Percentiles rank a stretch among this genome's conserved stretches.
These are phyloP conservation scores for Coniochaeta pulveracea DNA, from an alignment of 2,329 filamentous ascomycete genomes.

Conservation along the genomic window DNA sequence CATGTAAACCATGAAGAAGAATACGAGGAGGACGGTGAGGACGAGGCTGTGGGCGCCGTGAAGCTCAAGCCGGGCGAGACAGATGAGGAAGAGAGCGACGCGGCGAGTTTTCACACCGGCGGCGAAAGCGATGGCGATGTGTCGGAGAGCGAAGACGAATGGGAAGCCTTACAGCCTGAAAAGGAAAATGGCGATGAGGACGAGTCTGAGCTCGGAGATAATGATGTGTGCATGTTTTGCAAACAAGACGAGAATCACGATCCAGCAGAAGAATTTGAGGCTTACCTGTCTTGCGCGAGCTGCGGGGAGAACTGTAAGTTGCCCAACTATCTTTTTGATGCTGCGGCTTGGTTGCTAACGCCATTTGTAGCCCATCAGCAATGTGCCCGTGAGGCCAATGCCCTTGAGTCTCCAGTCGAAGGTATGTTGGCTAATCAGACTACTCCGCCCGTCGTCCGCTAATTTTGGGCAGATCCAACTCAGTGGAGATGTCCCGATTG, in stretches of 20 bases:
- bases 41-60: constrained; percentile 45
- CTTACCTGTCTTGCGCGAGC: constrained; percentile 62
- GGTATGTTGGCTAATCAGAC: constrained; percentile 39
- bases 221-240: constrained; percentile 57
- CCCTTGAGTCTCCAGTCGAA: constrained; percentile 47
- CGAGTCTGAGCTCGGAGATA: constrained; percentile 38
- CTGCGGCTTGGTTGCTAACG: constrained; percentile 14
- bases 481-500: constrained; percentile 44
- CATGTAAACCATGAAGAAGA: constrained; percentile 3
- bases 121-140: constrained; percentile 17
- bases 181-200: constrained; percentile 39
- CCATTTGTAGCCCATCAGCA: constrained; percentile 68
- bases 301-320: constrained; percentile 77
- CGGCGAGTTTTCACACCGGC: constrained; percentile 11
- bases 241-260: constrained; percentile 73
- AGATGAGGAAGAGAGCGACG: constrained; percentile 29
- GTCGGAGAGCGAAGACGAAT: constrained; percentile 42
- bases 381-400: constrained; percentile 67
- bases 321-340: constrained; percentile 4
- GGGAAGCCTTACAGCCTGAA: constrained; percentile 28
- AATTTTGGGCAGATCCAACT: constrained; percentile 22
- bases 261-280: constrained; percentile 69
- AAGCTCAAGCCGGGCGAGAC: constrained; percentile 43
- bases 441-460: neutral
- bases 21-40: constrained; percentile 28